These are phyloP conservation scores for Bromus sterilis DNA, from an alignment of 176 grass and related monocot genomes.

Conservation along the genomic window DNA sequence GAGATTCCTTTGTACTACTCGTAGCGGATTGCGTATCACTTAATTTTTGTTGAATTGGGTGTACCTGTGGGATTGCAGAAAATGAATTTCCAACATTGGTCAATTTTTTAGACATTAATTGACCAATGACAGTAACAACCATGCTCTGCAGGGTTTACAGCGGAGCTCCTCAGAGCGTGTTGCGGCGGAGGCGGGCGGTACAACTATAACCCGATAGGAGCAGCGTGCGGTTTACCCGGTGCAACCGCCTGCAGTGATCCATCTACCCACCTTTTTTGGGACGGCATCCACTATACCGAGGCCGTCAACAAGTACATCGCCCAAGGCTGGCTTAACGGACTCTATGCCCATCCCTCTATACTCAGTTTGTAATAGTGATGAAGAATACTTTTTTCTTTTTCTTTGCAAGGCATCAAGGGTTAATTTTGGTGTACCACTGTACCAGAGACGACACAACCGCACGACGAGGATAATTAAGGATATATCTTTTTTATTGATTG, in stretches of 20 bases:
- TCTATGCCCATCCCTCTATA: conserved; percentile 44
- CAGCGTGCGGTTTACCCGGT: conserved; percentile 28
- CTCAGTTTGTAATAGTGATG: too few relatives aligned
- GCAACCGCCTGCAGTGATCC: conserved; percentile 24
- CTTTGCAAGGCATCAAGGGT: too few relatives aligned
- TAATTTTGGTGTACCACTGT: too few relatives aligned
- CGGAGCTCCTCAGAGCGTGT: conserved; percentile 33
- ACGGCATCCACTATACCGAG: conserved; percentile 59
- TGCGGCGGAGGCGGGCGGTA: conserved; percentile 55
- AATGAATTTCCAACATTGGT: neutral
- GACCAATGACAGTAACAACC: too few relatives aligned
- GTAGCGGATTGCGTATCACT: neutral
- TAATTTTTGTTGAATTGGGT: neutral
- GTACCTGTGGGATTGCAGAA: neutral
- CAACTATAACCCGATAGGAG: conserved; percentile 30
- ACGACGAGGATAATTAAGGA: too few relatives aligned
- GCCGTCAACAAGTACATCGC: conserved; percentile 44
- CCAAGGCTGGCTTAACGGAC: conserved; percentile 35
- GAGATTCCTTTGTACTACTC: neutral
- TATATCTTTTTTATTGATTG: too few relatives aligned
- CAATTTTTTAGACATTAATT: neutral
- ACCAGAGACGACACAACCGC: too few relatives aligned
- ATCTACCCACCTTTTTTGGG: conserved; percentile 35
- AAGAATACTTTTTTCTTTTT: too few relatives aligned
- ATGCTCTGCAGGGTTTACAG: conserved; percentile 38